Conservation (phyloP, 768 basidiomycete species). For the Clavulina sp. region DNA sequence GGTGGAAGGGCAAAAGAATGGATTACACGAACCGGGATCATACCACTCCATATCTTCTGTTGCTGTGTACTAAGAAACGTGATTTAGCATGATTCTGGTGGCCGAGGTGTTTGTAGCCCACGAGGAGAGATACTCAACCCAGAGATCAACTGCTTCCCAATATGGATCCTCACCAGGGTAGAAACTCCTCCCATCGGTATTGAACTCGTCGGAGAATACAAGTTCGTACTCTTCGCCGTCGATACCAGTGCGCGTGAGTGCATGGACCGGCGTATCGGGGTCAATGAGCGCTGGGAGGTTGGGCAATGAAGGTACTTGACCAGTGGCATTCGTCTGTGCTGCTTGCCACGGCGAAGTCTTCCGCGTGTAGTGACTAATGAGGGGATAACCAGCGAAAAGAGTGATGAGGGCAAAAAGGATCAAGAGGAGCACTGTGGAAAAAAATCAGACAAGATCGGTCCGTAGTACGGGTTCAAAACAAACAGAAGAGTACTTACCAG, state of each 20-base stretch:
- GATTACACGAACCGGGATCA: slow-evolving; percentile 25
- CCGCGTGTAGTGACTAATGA: slow-evolving; percentile 25
- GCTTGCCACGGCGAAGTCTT: no score
- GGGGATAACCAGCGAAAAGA: slow-evolving; percentile 73
- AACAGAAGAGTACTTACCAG: no score
- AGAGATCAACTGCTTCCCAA: slow-evolving; percentile 70
- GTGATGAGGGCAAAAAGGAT: slow-evolving; percentile 44
- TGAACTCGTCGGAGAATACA: slow-evolving; percentile 74
- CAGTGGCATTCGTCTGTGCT: slow-evolving; percentile 45
- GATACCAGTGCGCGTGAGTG: slow-evolving; percentile 45
- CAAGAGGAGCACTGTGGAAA: slow-evolving; percentile 45
- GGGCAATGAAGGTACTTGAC: slow-evolving; percentile 42
- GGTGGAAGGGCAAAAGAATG: neutral
- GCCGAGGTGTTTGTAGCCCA: no score
- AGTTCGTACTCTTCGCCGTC: slow-evolving; percentile 53
- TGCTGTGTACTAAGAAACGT: slow-evolving; percentile 44
- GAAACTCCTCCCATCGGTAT: slow-evolving; percentile 50
- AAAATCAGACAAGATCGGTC: no score
- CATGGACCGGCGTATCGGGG: slow-evolving; percentile 41
- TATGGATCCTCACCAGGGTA: slow-evolving; percentile 60
- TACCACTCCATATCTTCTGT: slow-evolving; percentile 67
- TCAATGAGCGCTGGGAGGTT: slow-evolving; percentile 50
- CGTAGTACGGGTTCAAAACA: no score
- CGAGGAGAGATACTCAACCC: no score
- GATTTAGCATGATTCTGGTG: no score